Evolutionary conservation across 495 filamentous ascomycete genomes (phyloP).

Genomic region (Aspergillus avenaceus): DNA sequence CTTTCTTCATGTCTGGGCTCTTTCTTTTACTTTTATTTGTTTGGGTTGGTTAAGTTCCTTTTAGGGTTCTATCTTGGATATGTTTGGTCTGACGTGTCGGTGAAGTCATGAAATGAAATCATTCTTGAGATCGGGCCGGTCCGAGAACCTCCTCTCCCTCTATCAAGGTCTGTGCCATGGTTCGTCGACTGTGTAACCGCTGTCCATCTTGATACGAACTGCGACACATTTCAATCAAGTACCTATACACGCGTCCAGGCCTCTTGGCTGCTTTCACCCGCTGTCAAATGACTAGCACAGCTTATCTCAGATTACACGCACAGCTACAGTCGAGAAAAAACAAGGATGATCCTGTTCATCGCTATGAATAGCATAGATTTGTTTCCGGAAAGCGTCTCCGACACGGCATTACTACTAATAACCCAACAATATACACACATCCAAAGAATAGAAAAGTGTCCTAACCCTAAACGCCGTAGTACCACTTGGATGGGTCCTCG

Average conservation of each 20-base stretch:
- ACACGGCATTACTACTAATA: no score
- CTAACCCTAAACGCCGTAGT: slow-evolving; percentile 10
- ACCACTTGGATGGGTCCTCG: slow-evolving; percentile 65
- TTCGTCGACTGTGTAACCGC: neutral
- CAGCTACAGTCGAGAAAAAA: neutral
- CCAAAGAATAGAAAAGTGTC: no score
- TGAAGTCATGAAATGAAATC: neutral
- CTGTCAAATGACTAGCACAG: neutral
- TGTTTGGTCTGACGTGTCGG: neutral
- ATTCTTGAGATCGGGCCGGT: neutral
- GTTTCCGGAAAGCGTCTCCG: no score
- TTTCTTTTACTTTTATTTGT: neutral
- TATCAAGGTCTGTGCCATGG: no score
- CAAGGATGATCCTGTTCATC: neutral
- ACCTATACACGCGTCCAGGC: neutral
- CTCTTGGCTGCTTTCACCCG: neutral
- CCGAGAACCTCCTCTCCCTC: no score
- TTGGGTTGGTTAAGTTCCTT: neutral
- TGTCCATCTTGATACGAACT: neutral
- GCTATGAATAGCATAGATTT: neutral
- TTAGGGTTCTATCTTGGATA: neutral
- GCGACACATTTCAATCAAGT: neutral
- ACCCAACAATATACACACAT: no score
- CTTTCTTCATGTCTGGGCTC: no score
- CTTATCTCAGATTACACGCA: neutral